A percentile compares a stretch with the other conserved stretches of the same genome.
Conservation (phyloP, 2,329 filamentous ascomycete species). For the Amesomyces nigricolor region DNA sequence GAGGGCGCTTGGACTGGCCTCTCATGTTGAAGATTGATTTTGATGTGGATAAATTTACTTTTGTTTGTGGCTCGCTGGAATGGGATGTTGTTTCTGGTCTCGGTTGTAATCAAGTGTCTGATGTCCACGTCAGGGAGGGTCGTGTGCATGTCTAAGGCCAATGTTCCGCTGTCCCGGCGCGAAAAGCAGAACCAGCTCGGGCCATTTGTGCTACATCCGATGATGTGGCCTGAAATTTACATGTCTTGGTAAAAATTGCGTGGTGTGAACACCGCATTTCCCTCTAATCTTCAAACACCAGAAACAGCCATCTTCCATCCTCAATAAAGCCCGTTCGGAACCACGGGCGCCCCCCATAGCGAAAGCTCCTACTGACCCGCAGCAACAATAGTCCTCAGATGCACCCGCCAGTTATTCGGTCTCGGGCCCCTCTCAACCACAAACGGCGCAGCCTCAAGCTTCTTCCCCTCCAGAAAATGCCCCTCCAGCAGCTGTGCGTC, state of each 20-base stretch:
- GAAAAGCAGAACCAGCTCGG: too few species aligned
- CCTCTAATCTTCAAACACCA: too few species aligned
- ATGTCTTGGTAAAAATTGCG: too few species aligned
- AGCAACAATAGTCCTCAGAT: constrained; percentile 14
- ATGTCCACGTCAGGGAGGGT: too few species aligned
- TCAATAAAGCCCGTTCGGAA: too few species aligned
- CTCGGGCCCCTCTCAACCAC: constrained; percentile 23
- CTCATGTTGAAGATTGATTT: background rate
- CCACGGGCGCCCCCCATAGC: too few species aligned
- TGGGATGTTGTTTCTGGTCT: background rate
- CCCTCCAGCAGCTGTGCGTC: constrained; percentile 11
- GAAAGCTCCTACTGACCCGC: background rate
- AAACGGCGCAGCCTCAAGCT: constrained; percentile 18
- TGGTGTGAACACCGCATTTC: too few species aligned
- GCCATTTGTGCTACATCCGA: too few species aligned
- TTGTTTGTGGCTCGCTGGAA: background rate
- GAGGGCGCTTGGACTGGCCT: constrained; percentile 4
- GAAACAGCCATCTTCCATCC: too few species aligned
- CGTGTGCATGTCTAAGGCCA: too few species aligned
- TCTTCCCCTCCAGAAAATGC: constrained; percentile 21
- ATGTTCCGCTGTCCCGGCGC: too few species aligned
- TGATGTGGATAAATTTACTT: constrained; percentile 12
- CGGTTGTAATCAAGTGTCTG: background rate
- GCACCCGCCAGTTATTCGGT: constrained; percentile 27
- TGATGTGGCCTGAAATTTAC: too few species aligned